phyloP scores from a whole-genome alignment of 495 filamentous ascomycete genomes.

The Penicillium coffeae region DNA sequence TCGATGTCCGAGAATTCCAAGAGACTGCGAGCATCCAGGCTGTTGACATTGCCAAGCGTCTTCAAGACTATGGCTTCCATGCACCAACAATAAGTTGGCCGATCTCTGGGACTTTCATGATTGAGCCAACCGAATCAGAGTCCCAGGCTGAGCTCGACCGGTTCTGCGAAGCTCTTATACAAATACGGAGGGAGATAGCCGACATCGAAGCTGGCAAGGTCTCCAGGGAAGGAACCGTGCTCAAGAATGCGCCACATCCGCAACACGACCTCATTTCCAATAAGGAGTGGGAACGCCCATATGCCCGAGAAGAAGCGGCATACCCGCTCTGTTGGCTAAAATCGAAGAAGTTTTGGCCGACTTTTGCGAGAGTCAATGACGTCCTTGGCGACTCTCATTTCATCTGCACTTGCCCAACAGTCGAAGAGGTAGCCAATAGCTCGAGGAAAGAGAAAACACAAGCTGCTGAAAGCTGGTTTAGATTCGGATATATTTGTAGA shows the following conservation, averaged over 20 bases:
- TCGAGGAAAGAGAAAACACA: too few relatives aligned
- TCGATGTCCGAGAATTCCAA: constrained; percentile 84
- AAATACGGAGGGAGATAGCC: constrained; percentile 81
- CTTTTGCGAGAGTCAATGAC: constrained; percentile 84
- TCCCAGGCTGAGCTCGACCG: constrained; percentile 90
- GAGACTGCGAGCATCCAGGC: constrained; percentile 84
- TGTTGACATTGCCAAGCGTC: constrained; percentile 94
- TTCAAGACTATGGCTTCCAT: constrained; percentile 98
- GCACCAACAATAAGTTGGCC: constrained; percentile 99
- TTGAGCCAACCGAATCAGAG: constrained; percentile 96
- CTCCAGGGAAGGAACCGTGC: constrained; percentile 75
- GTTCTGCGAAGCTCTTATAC: constrained; percentile 89
- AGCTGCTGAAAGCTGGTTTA: too few relatives aligned
- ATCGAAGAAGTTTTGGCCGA: constrained; percentile 99
- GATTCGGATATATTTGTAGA: too few relatives aligned
- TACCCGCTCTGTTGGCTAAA: constrained; percentile 81
- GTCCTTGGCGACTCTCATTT: too few relatives aligned
- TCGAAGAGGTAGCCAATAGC: too few relatives aligned
- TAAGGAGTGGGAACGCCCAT: constrained; percentile 76
- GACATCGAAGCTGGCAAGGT: constrained; percentile 77
- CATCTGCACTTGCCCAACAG: too few relatives aligned
- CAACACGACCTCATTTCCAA: constrained; percentile 68
- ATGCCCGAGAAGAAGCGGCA: constrained; percentile 77
- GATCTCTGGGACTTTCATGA: constrained; percentile 94
- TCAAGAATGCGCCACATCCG: constrained; percentile 90